Evolutionary conservation across 345 rosid genomes (phyloP).

Genomic region (Noccaea caerulescens): DNA sequence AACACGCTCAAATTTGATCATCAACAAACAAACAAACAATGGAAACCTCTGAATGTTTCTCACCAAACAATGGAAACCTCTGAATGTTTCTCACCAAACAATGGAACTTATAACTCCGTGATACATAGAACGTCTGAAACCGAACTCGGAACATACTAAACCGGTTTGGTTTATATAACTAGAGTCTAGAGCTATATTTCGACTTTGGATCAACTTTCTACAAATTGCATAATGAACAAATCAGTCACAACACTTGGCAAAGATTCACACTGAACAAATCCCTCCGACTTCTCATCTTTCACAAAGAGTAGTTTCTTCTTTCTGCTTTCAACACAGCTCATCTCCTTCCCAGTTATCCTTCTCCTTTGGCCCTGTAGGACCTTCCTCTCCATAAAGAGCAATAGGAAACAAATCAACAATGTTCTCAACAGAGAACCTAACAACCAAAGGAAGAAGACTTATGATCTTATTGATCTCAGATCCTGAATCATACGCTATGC

Average conservation of each 20-base stretch:
- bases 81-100: neutral
- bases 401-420: constrained; percentile 82
- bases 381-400: constrained; percentile 93
- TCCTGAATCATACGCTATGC: constrained; percentile 71
- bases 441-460: constrained; percentile 63
- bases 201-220: neutral
- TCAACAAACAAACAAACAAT: neutral
- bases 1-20: neutral
- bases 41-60: neutral
- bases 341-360: constrained; percentile 88
- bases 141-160: neutral
- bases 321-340: constrained; percentile 53
- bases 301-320: neutral
- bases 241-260: constrained; percentile 4
- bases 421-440: constrained; percentile 77
- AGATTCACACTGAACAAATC: constrained; percentile 21
- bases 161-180: constrained; percentile 6
- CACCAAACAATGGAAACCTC: neutral
- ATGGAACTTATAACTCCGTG: neutral
- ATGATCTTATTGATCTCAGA: constrained; percentile 77
- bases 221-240: neutral
- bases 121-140: neutral
- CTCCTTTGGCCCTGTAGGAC: constrained; percentile 96
- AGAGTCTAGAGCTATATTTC: neutral
- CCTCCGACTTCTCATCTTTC: constrained; percentile 6